Evolutionary conservation across 495 filamentous ascomycete genomes (phyloP).

Genomic region (Xylaria venustula): DNA sequence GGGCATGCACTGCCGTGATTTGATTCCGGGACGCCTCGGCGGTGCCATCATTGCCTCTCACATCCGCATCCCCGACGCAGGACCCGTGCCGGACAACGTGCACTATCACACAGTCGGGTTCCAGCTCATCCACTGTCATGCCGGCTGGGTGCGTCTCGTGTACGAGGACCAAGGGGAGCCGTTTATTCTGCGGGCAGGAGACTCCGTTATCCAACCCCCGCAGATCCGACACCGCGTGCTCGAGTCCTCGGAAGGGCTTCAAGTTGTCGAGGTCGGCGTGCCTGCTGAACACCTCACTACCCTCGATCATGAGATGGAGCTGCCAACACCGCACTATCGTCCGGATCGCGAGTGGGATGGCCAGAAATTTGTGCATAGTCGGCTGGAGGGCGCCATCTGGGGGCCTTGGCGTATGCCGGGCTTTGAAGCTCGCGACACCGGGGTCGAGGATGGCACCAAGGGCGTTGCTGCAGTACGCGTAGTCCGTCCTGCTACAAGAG

Average conservation of each 20-base stretch:
- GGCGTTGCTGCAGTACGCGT: slow-evolving; percentile 8
- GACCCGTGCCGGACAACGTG: slow-evolving; percentile 8
- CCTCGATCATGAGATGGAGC: slow-evolving; percentile 5
- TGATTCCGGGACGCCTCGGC: slow-evolving; percentile 10
- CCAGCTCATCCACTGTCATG: slow-evolving; percentile 13
- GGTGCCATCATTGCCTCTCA: slow-evolving; percentile 12
- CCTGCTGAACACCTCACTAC: slow-evolving; percentile 11
- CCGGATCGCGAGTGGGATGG: slow-evolving; percentile 12
- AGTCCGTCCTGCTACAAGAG: not conserved
- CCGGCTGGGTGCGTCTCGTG: slow-evolving; percentile 13
- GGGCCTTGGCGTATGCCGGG: slow-evolving; percentile 5
- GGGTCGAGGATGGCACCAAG: slow-evolving; percentile 7
- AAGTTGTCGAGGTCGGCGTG: slow-evolving; percentile 11
- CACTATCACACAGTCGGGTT: slow-evolving; percentile 11
- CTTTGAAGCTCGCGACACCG: slow-evolving; percentile 12
- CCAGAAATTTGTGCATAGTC: slow-evolving; percentile 10
- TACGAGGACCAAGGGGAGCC: slow-evolving; percentile 11
- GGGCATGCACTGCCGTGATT: slow-evolving; percentile 9
- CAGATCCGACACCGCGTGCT: slow-evolving; percentile 11
- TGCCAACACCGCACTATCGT: slow-evolving; percentile 5
- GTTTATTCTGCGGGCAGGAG: slow-evolving; percentile 8
- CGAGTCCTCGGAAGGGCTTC: not conserved
- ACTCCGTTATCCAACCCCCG: slow-evolving; percentile 10
- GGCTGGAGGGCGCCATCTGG: slow-evolving; percentile 2
- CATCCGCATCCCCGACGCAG: slow-evolving; percentile 9